These are phyloP conservation scores for Leptographium lundbergii DNA, from an alignment of 2,329 filamentous ascomycete species.

Conservation along the genomic window DNA sequence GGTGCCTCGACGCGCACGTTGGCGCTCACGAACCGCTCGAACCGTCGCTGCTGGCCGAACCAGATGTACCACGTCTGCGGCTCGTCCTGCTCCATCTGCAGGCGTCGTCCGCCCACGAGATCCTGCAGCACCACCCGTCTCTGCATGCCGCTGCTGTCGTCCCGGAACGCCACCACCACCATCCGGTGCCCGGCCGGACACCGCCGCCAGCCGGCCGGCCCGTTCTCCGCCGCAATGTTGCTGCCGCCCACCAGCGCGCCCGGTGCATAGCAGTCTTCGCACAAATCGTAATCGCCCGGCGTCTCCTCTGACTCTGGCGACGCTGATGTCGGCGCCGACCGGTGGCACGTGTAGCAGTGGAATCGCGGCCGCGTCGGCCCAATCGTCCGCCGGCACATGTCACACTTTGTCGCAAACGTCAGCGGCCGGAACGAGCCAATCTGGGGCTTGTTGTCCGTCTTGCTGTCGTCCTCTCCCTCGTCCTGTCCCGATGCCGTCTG, in stretches of 20 bases:
- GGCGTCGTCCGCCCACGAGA: constrained; percentile 61
- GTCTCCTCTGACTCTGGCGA: constrained; percentile 27
- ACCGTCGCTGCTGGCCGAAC: constrained; percentile 22
- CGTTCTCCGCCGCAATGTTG: constrained; percentile 62
- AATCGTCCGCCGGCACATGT: constrained; percentile 64
- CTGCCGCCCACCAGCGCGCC: constrained; percentile 44
- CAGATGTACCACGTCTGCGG: constrained; percentile 13
- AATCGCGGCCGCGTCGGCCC: constrained; percentile 56
- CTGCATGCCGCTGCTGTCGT: constrained; percentile 40
- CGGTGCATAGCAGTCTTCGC: constrained; percentile 57
- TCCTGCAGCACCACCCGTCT: constrained; percentile 56
- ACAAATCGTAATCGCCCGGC: constrained; percentile 77
- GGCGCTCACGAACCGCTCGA: constrained; percentile 34
- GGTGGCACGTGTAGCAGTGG: constrained; percentile 67
- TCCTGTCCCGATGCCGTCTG: constrained; percentile 24
- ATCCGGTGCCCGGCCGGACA: constrained; percentile 75
- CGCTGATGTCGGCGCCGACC: constrained; percentile 23
- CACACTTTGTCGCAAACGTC: constrained; percentile 63
- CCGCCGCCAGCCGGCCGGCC: constrained; percentile 68
- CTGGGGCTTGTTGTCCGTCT: constrained; percentile 16
- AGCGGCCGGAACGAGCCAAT: constrained; percentile 52
- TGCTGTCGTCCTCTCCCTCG: constrained; percentile 11
- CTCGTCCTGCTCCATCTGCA: constrained; percentile 42
- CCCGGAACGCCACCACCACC: constrained; percentile 65
- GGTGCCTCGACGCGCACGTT: constrained; percentile 34